Base-by-base conservation (phyloP, 2,329 filamentous ascomycete genomes). In the Aureobasidium sp. region DNA sequence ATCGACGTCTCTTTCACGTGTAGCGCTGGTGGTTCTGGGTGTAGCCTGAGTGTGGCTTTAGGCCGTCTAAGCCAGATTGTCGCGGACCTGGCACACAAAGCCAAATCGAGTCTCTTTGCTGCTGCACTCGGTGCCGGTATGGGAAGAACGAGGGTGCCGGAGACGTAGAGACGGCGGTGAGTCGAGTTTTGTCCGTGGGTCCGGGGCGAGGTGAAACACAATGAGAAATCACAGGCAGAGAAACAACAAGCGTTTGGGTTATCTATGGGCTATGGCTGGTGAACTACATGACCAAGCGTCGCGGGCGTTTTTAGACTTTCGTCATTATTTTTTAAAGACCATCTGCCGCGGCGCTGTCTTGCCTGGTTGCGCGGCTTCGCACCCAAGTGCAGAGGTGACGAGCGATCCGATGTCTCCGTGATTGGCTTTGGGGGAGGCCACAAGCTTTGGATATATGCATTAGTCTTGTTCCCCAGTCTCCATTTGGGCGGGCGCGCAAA, bases 1-100 rank as follows among this genome's bases (percentile, higher is more conserved):
- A 55, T 55, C 51, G 37, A 55, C 51, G 51, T 52, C 51, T 53
- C 36, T 29, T 51, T 39, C 51, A 41, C 51, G 51, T 55, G 51
- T 41, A 42, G 25, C 53, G 52, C 11, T 56, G 25, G 14, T 12
- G 44, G 36, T 56, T 44, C n/a, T 22, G 29, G 12, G 37, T 56
- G 37, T 44, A 42, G 12, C 37, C 22, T 17, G n/a, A 22, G 27
- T 11, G 52, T 44, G 41, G 37, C 20, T 34, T 57, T 14, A 37
- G 39, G n/a, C 39, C 39, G 39, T 47, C 36, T 25, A 22, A 47
- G 39, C 53, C 53, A 57, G 36, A 29, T 47, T 45, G 41, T 57
- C 41, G 41, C 27, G 37, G 34, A 27, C 12, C 14, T 53, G 49
- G 49, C 34, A 53, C 51, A 39, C 51, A 15, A 42, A 55, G 51